Conservation (phyloP, 2,329 filamentous ascomycete species). For the Fusarium praegraminearum region DNA sequence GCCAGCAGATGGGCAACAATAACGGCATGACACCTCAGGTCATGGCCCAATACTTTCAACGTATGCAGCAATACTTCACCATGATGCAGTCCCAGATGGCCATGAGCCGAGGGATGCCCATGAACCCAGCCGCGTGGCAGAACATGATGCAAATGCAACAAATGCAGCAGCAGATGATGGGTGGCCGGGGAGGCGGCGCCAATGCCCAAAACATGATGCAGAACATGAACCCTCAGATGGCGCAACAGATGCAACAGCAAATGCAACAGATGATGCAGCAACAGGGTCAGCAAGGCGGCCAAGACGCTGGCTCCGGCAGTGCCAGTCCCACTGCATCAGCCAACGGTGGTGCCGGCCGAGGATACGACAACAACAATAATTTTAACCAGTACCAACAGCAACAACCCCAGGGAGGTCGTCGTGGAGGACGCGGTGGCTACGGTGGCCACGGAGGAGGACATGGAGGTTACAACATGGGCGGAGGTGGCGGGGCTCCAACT, state of each 20-base stretch:
- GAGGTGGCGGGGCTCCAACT: slow-evolving; percentile 73
- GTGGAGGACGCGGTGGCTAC: slow-evolving; percentile 51
- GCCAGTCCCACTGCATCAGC: slow-evolving; percentile 32
- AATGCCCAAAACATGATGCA: slow-evolving; percentile 56
- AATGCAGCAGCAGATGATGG: slow-evolving; percentile 68
- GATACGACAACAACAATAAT: slow-evolving; percentile 51
- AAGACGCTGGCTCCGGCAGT: slow-evolving; percentile 47
- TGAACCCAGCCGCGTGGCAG: slow-evolving; percentile 82
- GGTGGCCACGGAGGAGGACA: slow-evolving; percentile 46
- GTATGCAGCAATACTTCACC: slow-evolving; percentile 97
- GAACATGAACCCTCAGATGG: slow-evolving; percentile 65
- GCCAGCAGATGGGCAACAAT: slow-evolving; percentile 59
- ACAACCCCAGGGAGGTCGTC: slow-evolving; percentile 54
- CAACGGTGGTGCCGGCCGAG: slow-evolving; percentile 46
- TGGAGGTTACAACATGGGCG: slow-evolving; percentile 53
- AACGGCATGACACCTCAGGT: slow-evolving; percentile 90
- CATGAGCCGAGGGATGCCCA: slow-evolving; percentile 79
- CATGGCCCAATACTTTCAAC: slow-evolving; percentile 98
- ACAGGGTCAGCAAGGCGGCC: slow-evolving; percentile 49
- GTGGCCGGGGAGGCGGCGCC: slow-evolving; percentile 54
- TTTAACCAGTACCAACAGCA: slow-evolving; percentile 58
- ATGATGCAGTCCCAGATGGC: slow-evolving; percentile 96
- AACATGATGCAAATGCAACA: slow-evolving; percentile 83
- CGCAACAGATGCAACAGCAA: slow-evolving; percentile 70
- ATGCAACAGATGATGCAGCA: slow-evolving; percentile 59